Base-by-base conservation (phyloP, 2,329 filamentous ascomycete genomes). In the Diplodia intermedia region DNA sequence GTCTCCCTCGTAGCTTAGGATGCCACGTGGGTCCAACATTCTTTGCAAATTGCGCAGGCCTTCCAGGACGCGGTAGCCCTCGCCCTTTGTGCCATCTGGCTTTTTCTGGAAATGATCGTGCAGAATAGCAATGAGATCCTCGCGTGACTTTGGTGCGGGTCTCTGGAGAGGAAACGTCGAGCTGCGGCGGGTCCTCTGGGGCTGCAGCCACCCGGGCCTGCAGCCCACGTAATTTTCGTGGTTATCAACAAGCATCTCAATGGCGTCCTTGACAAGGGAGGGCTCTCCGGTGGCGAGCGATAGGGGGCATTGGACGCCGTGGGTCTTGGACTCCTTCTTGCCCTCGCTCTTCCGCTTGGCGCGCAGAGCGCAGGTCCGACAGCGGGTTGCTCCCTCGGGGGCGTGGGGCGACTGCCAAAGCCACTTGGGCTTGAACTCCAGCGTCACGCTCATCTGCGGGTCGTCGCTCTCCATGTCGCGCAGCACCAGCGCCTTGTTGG, bases 401-500 rank as follows among this genome's bases (percentile, higher is more conserved):
- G 82, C 82, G 65, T 79, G 79, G 1, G 81, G 81, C 5, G 82
- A 83, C 66, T 83, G 82, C 7, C 72, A 68, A 2, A 84, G 75
- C 82, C 82, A 84, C 67, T 84, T 84, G 0, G 82, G 82, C 69
- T 84, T 84, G 67, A 83, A 73, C 69, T 84, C 80, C 31, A 80
- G 52, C 5, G 66, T 68, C 18, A 68, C 36, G 50, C 66, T 68
- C 38, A 63, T 50, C 1, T 63, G 26, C n/a, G 56, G 49, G 66
- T 68, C 49, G 50, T 68, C 50, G 57, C 66, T 68, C n/a, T 56
- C 50, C 66, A 68, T 68, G 50, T 68, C 60, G 6, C 66, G 50
- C 8, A 68, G 52, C 40, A 68, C 38, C 23, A 68, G 40, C 3
- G 57, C 66, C 33, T 56, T 50, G 29, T 47, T 20, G n/a, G 57